Evolutionary conservation across 2,329 filamentous ascomycete genomes (phyloP), one percentile per base, ranked within the genome.

Genomic region (Neofusicoccum laricinum): DNA sequence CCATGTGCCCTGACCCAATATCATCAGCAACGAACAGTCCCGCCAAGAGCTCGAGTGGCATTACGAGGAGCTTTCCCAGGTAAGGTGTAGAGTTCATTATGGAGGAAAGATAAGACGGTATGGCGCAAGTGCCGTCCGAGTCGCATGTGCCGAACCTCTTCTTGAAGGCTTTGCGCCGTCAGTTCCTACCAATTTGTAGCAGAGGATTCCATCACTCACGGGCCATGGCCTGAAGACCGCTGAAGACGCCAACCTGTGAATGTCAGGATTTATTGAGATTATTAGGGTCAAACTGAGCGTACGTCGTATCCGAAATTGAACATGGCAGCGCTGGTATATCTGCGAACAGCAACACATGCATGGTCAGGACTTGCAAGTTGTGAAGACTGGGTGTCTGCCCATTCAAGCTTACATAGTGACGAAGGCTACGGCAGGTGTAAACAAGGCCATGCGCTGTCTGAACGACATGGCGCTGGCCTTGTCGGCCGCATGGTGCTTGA

Each of bases 311-410:
- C 58, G 6, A 61, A 61, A 15, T 61, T 61, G 46, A 61, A 61
- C 58, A 61, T 61, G 58, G 58, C 58, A 25, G 58, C 58, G 58
- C 58, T 61, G 19, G 58, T 61, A 17, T 61, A 61, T 61, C 58
- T 61, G 17, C 40, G 8, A 21, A 12, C 19, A 19, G 6, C 21
- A 30, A 48, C 3, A 19, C 36, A 50, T 6, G 19, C 17, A 50
- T 3, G n/a, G 41, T 59, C 38, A 57, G 38, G 14, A 10, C 11
- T 4, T 14, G 7, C 7, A 36, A 6, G 8, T 15, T 3, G 17
- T 3, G 4, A 14, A 21, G 14, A n/a, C 7, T 45, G 12, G 3
- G 6, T 14, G 8, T 36, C 19, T 19, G 4, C 17, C 11, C 17
- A 32, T 45, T 15, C 15, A 25, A 12, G 46, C 58, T 49, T 50